These are phyloP conservation scores for Gleditsia sinensis DNA, from an alignment of 306 rosid genomes.

Conservation along the genomic window DNA sequence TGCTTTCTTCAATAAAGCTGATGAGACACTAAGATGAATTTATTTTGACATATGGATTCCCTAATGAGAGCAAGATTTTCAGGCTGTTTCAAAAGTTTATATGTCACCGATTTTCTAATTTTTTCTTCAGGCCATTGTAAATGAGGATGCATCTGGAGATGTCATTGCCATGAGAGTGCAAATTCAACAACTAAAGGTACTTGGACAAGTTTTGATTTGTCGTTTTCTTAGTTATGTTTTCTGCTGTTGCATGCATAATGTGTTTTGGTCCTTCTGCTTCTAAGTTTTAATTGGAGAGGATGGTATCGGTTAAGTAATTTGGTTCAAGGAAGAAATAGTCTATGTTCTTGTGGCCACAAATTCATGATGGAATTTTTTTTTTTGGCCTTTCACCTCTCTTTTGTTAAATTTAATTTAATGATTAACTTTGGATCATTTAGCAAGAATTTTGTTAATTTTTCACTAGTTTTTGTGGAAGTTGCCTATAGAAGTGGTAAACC, in stretches of 20 bases:
- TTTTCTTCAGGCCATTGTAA: slow-evolving; percentile 81
- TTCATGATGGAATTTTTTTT: not conserved
- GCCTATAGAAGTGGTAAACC: not conserved
- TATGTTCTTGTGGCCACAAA: not conserved
- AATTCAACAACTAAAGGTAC: slow-evolving; percentile 96
- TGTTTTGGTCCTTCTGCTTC: not conserved
- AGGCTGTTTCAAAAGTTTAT: not conserved
- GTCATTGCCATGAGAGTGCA: slow-evolving; percentile 93
- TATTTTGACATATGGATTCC: not conserved
- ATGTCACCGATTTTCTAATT: slow-evolving; percentile 1
- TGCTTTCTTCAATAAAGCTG: not conserved
- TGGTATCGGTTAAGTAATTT: slow-evolving; percentile 11
- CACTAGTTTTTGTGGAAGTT: not conserved
- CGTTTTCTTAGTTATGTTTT: not conserved
- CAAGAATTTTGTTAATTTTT: not conserved
- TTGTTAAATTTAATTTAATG: not conserved
- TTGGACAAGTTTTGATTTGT: slow-evolving; percentile 33
- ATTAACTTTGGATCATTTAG: not conserved
- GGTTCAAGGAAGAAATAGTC: slow-evolving; percentile 20
- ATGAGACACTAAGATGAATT: not conserved
- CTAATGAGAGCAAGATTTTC: slow-evolving; percentile 5
- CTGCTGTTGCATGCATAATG: not conserved
- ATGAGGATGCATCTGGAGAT: slow-evolving; percentile 96
- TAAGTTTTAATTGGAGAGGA: not conserved
- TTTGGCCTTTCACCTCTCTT: not conserved